Percentiles rank a stretch among this genome's conserved stretches.
Conservation (phyloP, 2,329 filamentous ascomycete species). For the Phoma herbarum region DNA sequence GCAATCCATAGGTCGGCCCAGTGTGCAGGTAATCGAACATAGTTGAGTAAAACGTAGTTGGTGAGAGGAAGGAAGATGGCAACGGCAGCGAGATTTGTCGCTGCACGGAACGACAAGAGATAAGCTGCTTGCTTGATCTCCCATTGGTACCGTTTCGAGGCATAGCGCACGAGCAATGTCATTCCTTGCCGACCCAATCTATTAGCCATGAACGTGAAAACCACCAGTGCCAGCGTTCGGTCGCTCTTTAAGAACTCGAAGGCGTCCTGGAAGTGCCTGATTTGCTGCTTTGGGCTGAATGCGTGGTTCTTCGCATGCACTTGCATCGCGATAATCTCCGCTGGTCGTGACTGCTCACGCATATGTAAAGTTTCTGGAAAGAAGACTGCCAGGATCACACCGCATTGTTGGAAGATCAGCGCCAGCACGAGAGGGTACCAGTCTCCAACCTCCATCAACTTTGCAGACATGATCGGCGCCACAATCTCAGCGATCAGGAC, state of each 20-base stretch:
- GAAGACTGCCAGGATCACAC: slow-evolving; percentile 38
- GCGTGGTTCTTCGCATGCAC: slow-evolving; percentile 20
- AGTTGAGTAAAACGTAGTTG: slow-evolving; percentile 50
- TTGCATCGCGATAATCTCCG: slow-evolving; percentile 26
- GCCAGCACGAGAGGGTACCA: slow-evolving; percentile 47
- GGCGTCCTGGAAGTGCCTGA: slow-evolving; percentile 48
- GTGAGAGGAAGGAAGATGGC: slow-evolving; percentile 56
- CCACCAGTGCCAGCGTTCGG: slow-evolving; percentile 53
- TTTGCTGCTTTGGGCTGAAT: slow-evolving; percentile 40
- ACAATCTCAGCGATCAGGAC: slow-evolving; percentile 47
- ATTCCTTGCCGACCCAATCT: slow-evolving; percentile 59
- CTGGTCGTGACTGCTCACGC: slow-evolving; percentile 43
- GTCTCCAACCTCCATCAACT: slow-evolving; percentile 45
- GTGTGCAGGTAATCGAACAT: slow-evolving; percentile 48
- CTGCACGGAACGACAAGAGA: slow-evolving; percentile 58
- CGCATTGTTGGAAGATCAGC: slow-evolving; percentile 39
- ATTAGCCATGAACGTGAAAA: slow-evolving; percentile 58
- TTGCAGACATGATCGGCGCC: slow-evolving; percentile 45
- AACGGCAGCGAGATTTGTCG: slow-evolving; percentile 59
- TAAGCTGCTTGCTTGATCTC: slow-evolving; percentile 54
- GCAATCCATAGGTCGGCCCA: slow-evolving; percentile 59
- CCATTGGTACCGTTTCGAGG: slow-evolving; percentile 61
- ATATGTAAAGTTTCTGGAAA: slow-evolving; percentile 49
- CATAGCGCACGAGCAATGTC: slow-evolving; percentile 60
- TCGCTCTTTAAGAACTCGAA: slow-evolving; percentile 54